Conservation (phyloP, 441 rosid genomes). For the Bocquillonia castaneifolia region DNA sequence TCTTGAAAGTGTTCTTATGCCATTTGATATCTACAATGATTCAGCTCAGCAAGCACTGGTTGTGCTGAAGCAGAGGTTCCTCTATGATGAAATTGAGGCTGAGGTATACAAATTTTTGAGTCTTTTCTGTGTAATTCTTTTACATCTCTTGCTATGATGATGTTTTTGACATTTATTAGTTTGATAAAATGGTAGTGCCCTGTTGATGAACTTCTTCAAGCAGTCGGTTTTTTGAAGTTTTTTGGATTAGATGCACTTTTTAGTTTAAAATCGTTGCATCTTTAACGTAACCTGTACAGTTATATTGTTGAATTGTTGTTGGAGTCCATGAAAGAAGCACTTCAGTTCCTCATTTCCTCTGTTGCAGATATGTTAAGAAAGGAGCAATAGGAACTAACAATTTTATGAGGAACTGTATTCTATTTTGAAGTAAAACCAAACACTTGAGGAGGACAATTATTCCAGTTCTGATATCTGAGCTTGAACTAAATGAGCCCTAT, state of each 20-base stretch:
- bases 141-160: conserved; percentile 10
- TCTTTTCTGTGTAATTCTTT: conserved; percentile 7
- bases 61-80: conserved; percentile 86
- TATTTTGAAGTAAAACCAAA: background rate
- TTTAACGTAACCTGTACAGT: background rate
- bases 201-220: background rate
- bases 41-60: conserved; percentile 98
- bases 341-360: background rate
- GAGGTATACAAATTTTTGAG: conserved; percentile 54
- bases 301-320: background rate
- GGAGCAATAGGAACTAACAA: background rate
- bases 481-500: too few relatives aligned
- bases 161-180: background rate
- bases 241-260: background rate
- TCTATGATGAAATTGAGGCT: conserved; percentile 99
- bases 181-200: background rate
- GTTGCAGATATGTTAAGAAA: background rate
- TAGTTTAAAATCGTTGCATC: background rate
- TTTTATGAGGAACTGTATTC: background rate
- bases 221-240: background rate
- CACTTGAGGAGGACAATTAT: background rate
- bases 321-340: background rate
- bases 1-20: conserved; percentile 86
- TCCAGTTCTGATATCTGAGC: too few relatives aligned
- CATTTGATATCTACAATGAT: conserved; percentile 97